phyloP scores from a whole-genome alignment of 129 eudicot genomes.

The Daucus carota region DH1_v3.0 NC_030388.2:13777501-13778000 shows the following conservation, averaged over 20 bases:
- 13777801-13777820: too few species aligned
- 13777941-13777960: too few species aligned
- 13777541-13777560: slow-evolving; percentile 67
- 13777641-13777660: slow-evolving; percentile 32
- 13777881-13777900: too few species aligned
- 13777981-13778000: not conserved
- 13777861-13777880: too few species aligned
- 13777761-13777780: not conserved
- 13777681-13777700: not conserved
- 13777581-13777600: slow-evolving; percentile 54
- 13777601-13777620: slow-evolving; percentile 67
- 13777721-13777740: too few species aligned
- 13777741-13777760: too few species aligned
- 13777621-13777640: slow-evolving; percentile 58
- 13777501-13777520: slow-evolving; percentile 74
- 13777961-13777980: too few species aligned
- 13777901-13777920: too few species aligned
- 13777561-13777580: slow-evolving; percentile 85
- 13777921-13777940: too few species aligned
- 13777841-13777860: too few species aligned
- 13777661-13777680: not conserved
- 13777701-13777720: too few species aligned
- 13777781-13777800: not conserved
- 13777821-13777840: too few species aligned
- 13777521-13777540: slow-evolving; percentile 41